Evolutionary conservation across 805 yeast genomes (phyloP), one percentile per base, ranked within the genome.

Genomic region (Metschnikowia lachancei): DNA sequence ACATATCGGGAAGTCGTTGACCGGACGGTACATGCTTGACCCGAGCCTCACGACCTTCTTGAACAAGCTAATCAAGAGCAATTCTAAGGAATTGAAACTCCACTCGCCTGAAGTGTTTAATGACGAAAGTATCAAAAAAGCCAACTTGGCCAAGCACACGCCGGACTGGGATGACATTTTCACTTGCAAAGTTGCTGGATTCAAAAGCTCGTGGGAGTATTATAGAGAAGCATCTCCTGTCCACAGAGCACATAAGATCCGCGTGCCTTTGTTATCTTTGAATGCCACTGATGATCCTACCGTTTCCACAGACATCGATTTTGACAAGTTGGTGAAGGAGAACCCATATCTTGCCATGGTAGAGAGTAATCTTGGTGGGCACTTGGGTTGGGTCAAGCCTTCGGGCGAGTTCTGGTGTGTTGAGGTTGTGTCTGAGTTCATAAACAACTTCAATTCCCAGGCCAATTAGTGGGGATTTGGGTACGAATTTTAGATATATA

Each of bases 201-300:
- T 79, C 65, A 74, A 74, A 44, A 72, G 81, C 50, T 82, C 84
- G 2, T 61, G 62, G 42, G 87, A 83, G 48, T 87, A 87, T 65
- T 88, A 87, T 63, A 65, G 80, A 36, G 66, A 65, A 35, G 88
- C 80, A 0, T 78, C 89, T 4, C 80, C 91, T 2, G 67, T 72
- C 12, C 70, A 72, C 46, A 66, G 83, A 34, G 58, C 85, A 11
- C 63, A 65, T 20, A 63, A 72, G 13, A 73, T 86, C 39, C 67
- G 80, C 36, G 80, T 83, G 1, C 96, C 96, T 4, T 65, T 80
- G 2, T 59, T 88, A 29, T 73, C 80, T 22, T 58, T 87, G n/a
- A 78, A 80, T 58, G 71, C 95, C 1, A 53, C 71, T 20, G 95
- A 87, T 61, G 96, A 87, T 59, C 95, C 95, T 6, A 76, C 87